Conservation (phyloP, 371 early-diverging fungal genomes). For the Apophysomyces variabilis region DNA sequence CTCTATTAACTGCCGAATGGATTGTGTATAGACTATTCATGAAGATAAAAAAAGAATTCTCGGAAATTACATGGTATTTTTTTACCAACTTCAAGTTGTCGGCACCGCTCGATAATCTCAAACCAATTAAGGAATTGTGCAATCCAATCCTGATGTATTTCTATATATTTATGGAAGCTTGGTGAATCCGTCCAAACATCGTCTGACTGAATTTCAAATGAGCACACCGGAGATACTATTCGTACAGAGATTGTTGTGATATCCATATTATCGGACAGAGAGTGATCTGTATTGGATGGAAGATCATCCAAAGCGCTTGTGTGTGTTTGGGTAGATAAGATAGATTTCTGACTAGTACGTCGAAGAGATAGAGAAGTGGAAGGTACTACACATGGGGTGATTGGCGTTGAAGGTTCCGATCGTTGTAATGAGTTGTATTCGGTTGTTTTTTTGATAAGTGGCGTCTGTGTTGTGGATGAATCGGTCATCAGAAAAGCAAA, state of each 20-base stretch:
- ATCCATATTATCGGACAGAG: not conserved
- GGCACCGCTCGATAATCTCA: slow-evolving; percentile 34
- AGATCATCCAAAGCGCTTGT: not conserved
- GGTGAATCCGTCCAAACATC: slow-evolving; percentile 45
- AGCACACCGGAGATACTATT: not conserved
- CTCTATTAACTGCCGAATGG: slow-evolving; percentile 7
- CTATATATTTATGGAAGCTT: slow-evolving; percentile 32
- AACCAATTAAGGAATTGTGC: slow-evolving; percentile 30
- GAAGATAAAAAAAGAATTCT: too few species aligned
- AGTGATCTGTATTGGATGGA: not conserved
- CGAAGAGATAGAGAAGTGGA: slow-evolving; percentile 1
- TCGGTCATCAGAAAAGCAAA: slow-evolving; percentile 13
- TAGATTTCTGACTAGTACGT: slow-evolving; percentile 1
- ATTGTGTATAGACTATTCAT: slow-evolving; percentile 12
- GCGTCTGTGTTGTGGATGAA: not conserved
- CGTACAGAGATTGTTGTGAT: not conserved
- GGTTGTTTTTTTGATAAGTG: not conserved
- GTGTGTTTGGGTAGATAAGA: not conserved
- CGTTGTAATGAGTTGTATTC: not conserved
- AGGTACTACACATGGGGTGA: not conserved
- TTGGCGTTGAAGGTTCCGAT: not conserved
- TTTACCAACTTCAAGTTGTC: slow-evolving; percentile 37
- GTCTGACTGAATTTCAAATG: slow-evolving; percentile 30
- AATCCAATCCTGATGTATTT: slow-evolving; percentile 28
- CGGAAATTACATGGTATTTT: too few species aligned